Evolutionary conservation across 164 flowering plant species (phyloP), one percentile per base, ranked within the genome.

Genomic region (Chloranthus sessilifolius): DNA sequence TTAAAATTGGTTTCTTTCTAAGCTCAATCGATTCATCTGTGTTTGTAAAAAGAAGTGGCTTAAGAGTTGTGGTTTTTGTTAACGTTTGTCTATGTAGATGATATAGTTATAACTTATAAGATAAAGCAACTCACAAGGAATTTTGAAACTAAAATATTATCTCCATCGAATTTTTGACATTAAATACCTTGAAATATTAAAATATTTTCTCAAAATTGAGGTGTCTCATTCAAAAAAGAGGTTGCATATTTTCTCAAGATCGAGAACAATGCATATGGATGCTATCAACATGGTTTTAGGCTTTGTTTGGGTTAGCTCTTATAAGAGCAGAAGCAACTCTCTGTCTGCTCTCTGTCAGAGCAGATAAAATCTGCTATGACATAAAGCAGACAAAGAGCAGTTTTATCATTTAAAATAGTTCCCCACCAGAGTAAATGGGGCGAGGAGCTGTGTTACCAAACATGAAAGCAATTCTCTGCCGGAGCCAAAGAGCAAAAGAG

Each of bases 31-130:
- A 43, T 2, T 22, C 7, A 4, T 17, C 47, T 7, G 7, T 43
- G 1, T 43, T 43, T 43, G 47, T 43, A 22, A 43, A 43, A 22
- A 43, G 7, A 1, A 22, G 26, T 0, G 11, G 11, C 5, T 4
- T 4, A 7, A n/a, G 47, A 0, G n/a, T 7, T 22, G n/a, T 22
- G 5, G 7, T 43, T 1, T 0, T 43, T 4, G n/a, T n/a, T n/a
- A n/a, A n/a, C n/a, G n/a, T 24, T 40, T 40, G 19, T 40, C 15
- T 40, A 40, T 40, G 43, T 40, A 7, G 43, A 40, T 40, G 43
- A 40, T 17, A 40, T 40, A 7, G 17, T 40, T 1, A 16, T 40
- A 10, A 40, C 43, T n/a, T n/a, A n/a, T n/a, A n/a, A n/a, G n/a
- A 40, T 11, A 17, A 40, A 22, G n/a, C 19, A 24, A 43, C 19